phyloP scores from a whole-genome alignment of 129 eudicot species.

The Lonicera japonica region DNA sequence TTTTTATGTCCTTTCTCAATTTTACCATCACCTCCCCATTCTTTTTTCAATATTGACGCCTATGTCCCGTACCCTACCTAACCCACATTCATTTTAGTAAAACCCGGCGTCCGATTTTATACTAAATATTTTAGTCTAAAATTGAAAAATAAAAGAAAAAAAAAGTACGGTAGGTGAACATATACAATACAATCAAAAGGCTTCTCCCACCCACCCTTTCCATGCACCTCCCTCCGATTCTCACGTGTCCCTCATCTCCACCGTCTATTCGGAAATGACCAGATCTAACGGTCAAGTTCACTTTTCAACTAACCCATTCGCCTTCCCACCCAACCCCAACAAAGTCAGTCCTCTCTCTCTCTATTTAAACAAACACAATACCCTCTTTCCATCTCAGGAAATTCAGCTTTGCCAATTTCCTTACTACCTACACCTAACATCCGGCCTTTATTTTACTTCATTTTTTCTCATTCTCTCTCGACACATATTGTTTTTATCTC shows the following conservation, averaged over 20 bases:
- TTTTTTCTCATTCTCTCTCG: neutral
- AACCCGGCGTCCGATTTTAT: too few species aligned
- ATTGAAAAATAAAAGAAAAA: too few species aligned
- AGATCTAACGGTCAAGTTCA: constrained; percentile 33
- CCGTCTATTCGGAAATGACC: constrained; percentile 10
- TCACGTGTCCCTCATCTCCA: constrained; percentile 27
- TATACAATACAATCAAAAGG: too few species aligned
- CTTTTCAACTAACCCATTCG: constrained; percentile 41
- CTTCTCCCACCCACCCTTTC: neutral
- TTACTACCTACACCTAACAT: neutral
- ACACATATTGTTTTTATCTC: too few species aligned
- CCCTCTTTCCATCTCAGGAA: constrained; percentile 37
- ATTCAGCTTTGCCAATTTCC: constrained; percentile 34
- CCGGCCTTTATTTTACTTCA: too few species aligned
- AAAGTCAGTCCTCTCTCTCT: constrained; percentile 6
- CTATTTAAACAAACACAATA: constrained; percentile 28
- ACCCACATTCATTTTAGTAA: too few species aligned
- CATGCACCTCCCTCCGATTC: neutral
- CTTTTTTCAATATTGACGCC: too few species aligned
- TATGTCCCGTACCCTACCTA: too few species aligned
- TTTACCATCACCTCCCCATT: neutral
- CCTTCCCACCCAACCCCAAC: constrained; percentile 24
- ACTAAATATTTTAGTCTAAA: too few species aligned
- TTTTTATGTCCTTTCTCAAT: neutral
- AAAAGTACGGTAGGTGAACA: too few species aligned